Base-by-base conservation (phyloP, 108 stramenopile genomes). In the Nitzschia putrida region DNA sequence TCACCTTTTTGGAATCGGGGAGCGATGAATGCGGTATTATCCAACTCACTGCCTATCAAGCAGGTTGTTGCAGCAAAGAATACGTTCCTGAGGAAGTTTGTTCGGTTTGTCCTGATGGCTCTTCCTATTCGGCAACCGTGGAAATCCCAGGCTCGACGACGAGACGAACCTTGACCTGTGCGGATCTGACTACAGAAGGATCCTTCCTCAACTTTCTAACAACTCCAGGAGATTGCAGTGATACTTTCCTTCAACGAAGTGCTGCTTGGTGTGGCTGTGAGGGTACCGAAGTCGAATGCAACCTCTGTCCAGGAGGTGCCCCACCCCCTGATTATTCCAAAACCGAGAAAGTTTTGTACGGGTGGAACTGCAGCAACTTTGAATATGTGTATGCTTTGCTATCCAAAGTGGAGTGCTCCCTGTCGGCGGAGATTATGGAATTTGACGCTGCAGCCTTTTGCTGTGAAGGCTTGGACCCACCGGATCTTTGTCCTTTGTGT, bases 371-470 rank as follows among this genome's bases (percentile, higher is more conserved):
- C 29, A 22, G 26, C 8, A 51, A 26, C 45, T 69, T 69, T 20
- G 34, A 69, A 44, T 57, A 39, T 20, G 42, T 69, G 11, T 29
- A 55, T 37, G 44, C 68, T 12, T 53, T 45, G 10, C 42, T 69
- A 2, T 42, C 14, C 25, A 16, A 56, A 20, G 68, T 22, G 25
- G 68, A 69, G 25, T 69, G 68, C 25, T n/a, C 22, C 18, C 26
- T 69, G 37, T 55, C 50, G 12, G 12, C 39, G 7, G 23, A 69
- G 16, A 57, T 69, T 57, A 26, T 69, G 43, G 68, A 69, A 6
- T 69, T 69, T 47, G 68, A 69, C 45, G 68, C 68, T 14, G n/a
- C 68, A 12, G 54, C 68, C 12, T 69, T 25, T 47, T 47, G 68
- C 42, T 69, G 68, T 45, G 55, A 56, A 16, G 56, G 50, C 5